Evolutionary conservation across 2,329 filamentous ascomycete genomes (phyloP).

Genomic region (Dactylonectria estremocensis): DNA sequence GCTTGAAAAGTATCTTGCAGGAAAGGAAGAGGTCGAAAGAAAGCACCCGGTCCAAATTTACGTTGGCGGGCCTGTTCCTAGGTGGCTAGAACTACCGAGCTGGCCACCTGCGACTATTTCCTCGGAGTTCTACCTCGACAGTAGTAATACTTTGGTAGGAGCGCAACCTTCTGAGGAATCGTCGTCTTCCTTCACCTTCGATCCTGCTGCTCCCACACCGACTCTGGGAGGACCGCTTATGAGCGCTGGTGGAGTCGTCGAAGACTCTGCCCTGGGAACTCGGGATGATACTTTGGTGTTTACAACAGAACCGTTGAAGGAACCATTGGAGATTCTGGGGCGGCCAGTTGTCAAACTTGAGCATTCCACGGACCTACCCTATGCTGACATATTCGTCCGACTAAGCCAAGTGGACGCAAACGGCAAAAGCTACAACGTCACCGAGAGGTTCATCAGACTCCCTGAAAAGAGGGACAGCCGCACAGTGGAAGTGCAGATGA

Average conservation of each 20-base stretch:
- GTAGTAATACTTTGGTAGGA: too few relatives aligned
- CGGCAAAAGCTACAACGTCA: neutral
- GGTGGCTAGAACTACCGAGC: neutral
- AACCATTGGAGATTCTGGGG: neutral
- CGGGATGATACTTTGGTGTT: neutral
- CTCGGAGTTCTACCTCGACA: neutral
- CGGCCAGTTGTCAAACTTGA: neutral
- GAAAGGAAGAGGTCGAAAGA: neutral
- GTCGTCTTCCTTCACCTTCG: neutral
- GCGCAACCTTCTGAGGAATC: neutral
- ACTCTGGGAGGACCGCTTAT: neutral
- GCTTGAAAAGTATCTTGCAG: neutral
- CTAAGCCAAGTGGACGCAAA: neutral
- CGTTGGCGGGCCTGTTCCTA: neutral
- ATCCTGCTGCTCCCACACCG: neutral
- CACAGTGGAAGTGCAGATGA: too few relatives aligned
- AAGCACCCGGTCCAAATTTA: neutral
- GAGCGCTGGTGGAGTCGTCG: neutral
- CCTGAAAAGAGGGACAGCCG: neutral
- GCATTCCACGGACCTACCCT: neutral
- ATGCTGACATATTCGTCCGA: neutral
- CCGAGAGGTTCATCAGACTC: neutral
- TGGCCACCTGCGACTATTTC: neutral
- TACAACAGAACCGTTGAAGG: neutral
- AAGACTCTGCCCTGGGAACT: neutral